Base-by-base conservation (phyloP, 1,284 basidiomycete genomes). In the Tylopilus orsonianus region DNA sequence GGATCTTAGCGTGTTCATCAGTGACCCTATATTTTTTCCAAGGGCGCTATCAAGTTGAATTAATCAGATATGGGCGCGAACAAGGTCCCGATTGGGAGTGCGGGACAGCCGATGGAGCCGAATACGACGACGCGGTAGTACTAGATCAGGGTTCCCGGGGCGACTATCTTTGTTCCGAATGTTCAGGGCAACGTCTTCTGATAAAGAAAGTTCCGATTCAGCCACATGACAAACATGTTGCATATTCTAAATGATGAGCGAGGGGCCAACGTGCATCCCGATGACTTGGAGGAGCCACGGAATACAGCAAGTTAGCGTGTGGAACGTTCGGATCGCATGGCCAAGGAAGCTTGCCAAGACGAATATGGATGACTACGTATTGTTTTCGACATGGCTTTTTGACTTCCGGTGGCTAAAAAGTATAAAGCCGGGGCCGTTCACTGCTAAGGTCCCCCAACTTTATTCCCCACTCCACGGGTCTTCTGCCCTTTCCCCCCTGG, bases 201-300 rank as follows among this genome's bases (percentile, higher is more conserved):
- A 67, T 67, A 66, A 62, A 56, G 54, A 49, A n/a, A 50, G 32
- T 16, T 52, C 52, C 44, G 47, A 55, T 41, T 19, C 50, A 53
- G 64, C 67, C 63, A 67, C 57, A 68, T 67, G 56, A 66, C 52
- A 60, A 67, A 64, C 59, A 53, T 32, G 33, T 44, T 47, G 37
- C 35, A 54, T 57, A 52, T 57, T 50, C 56, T 36, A 49, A 57
- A 45, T 54, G 48, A 43, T 27, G 50, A 50, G 41, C 45, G 36
- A 44, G 38, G 38, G 39, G 46, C 46, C 41, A 66, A 54, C 61
- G 53, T 65, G 64, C 35, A 50, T 35, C 47, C 53, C 33, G 43
- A 46, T 43, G 50, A 42, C 42, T 52, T 50, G 55, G 26, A 56
- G 45, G 52, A 40, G 49, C 50, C 50, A 46, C 40, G 37, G 40